Percentiles rank a stretch among this genome's conserved stretches.
phyloP scores from a whole-genome alignment of 148 eudicot genomes.

The Polygonum maritimum region DNA sequence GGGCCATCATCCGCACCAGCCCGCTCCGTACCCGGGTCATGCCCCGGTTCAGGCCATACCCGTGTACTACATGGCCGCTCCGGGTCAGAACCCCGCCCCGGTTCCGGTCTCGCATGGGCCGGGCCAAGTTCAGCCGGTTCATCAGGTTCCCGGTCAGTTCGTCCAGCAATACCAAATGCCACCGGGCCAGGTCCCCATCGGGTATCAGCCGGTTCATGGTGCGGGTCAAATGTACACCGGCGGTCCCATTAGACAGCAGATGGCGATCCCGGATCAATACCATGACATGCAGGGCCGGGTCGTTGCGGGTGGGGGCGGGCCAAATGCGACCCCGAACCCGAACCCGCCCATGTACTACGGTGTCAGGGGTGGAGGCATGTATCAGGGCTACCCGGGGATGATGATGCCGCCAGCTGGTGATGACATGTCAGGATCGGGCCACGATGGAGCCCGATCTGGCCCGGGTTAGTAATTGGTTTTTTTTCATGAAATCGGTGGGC shows the following conservation, averaged over 20 bases:
- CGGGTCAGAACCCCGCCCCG: slow-evolving; percentile 27
- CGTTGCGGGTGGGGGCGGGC: slow-evolving; percentile 18
- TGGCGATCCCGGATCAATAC: slow-evolving; percentile 24
- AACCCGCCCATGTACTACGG: slow-evolving; percentile 50
- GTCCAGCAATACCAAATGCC: slow-evolving; percentile 24
- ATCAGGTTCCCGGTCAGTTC: slow-evolving; percentile 23
- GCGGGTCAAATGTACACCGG: slow-evolving; percentile 33
- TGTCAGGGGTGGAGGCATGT: slow-evolving; percentile 29
- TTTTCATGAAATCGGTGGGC: background rate
- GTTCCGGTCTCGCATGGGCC: slow-evolving; percentile 33
- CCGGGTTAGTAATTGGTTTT: background rate
- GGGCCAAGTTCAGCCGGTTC: slow-evolving; percentile 35
- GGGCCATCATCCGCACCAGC: slow-evolving; percentile 22
- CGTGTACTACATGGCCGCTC: slow-evolving; percentile 59
- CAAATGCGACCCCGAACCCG: background rate
- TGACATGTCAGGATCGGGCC: slow-evolving; percentile 33
- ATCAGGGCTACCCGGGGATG: slow-evolving; percentile 41
- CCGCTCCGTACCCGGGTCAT: slow-evolving; percentile 20
- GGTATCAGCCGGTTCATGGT: slow-evolving; percentile 32
- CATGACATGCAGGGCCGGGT: slow-evolving; percentile 26
- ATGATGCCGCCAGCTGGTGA: slow-evolving; percentile 26
- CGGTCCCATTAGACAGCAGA: slow-evolving; percentile 20
- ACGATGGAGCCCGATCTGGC: slow-evolving; percentile 18
- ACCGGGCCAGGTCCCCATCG: slow-evolving; percentile 38
- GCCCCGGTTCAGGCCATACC: slow-evolving; percentile 38